These are phyloP conservation scores for Lasiosphaeriaceae sp. DNA, from an alignment of 495 filamentous ascomycete genomes.

Conservation along the genomic window DNA sequence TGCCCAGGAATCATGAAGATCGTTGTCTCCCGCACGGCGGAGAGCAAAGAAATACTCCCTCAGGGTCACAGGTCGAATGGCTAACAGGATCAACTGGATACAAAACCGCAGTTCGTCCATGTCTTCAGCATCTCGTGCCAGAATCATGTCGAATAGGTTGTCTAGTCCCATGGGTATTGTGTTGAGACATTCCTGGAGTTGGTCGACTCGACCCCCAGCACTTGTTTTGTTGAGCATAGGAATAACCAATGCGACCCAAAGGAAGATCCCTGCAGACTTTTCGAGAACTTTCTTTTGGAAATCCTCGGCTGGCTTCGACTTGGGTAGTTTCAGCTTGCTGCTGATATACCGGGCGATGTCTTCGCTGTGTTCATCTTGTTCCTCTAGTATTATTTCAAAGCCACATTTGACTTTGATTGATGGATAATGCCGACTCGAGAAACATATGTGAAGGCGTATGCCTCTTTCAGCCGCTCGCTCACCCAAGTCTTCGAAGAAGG, in stretches of 20 bases:
- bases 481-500: slow-evolving; percentile 30
- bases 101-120: slow-evolving; percentile 24
- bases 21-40: slow-evolving; percentile 15
- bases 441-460: slow-evolving; percentile 28
- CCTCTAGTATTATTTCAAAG: slow-evolving; percentile 18
- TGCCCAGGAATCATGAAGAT: slow-evolving; percentile 7
- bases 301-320: slow-evolving; percentile 11
- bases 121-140: slow-evolving; percentile 26
- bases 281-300: slow-evolving; percentile 24
- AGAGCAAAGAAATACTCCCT: slow-evolving; percentile 36
- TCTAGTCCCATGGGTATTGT: slow-evolving; percentile 28
- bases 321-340: slow-evolving; percentile 8
- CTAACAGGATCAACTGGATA: slow-evolving; percentile 37
- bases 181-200: slow-evolving; percentile 16
- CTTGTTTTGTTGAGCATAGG: slow-evolving; percentile 38
- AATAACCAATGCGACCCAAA: slow-evolving; percentile 43
- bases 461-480: slow-evolving; percentile 5
- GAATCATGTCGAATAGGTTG: slow-evolving; percentile 28
- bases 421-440: slow-evolving; percentile 51
- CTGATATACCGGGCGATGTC: slow-evolving; percentile 16
- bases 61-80: slow-evolving; percentile 24
- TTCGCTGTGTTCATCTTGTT: slow-evolving; percentile 12
- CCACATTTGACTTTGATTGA: slow-evolving; percentile 34
- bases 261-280: slow-evolving; percentile 41
- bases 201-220: slow-evolving; percentile 16